These are phyloP conservation scores for Amylostereum chailletii DNA, from an alignment of 1,284 basidiomycete species.

Conservation along the genomic window DNA sequence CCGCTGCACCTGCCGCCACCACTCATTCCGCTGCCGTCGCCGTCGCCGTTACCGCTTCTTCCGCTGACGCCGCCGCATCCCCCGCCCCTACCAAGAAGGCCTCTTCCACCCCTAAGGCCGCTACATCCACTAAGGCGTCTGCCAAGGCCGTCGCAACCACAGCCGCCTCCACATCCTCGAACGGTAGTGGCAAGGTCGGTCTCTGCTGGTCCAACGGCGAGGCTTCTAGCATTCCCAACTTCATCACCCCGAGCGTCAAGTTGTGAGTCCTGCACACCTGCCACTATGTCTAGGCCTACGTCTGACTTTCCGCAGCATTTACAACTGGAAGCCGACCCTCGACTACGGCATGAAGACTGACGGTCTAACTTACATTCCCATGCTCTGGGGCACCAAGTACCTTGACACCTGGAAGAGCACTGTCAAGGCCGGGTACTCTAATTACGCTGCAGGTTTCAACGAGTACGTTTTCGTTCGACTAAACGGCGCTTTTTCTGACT, in stretches of 20 bases:
- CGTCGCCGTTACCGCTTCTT: constrained; percentile 10
- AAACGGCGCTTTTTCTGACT: constrained; percentile 1
- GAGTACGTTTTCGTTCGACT: constrained; percentile 38
- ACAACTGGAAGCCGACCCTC: constrained; percentile 44
- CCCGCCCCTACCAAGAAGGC: constrained; percentile 3
- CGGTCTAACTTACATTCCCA: constrained; percentile 44
- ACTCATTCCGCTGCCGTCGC: constrained; percentile 14
- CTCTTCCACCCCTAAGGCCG: constrained; percentile 3
- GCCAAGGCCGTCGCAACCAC: constrained; percentile 13
- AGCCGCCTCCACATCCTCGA: constrained; percentile 13
- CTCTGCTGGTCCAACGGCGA: constrained; percentile 57
- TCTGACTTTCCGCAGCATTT: constrained; percentile 30
- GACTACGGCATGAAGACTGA: constrained; percentile 21
- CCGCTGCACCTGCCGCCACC: constrained; percentile 9
- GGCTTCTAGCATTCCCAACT: constrained; percentile 34
- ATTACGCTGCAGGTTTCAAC: constrained; percentile 56
- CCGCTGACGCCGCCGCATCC: constrained; percentile 13
- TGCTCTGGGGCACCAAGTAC: constrained; percentile 61
- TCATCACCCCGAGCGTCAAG: constrained; percentile 33
- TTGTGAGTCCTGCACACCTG: constrained; percentile 28
- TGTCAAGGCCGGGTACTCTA: constrained; percentile 41
- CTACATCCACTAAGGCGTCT: constrained; percentile 12
- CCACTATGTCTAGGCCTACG: neutral
- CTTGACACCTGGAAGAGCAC: constrained; percentile 30
- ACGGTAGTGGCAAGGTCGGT: constrained; percentile 42